Evolutionary conservation across 352 stramenopile species (phyloP).

Genomic region (Thraustotheca clavata): DNA sequence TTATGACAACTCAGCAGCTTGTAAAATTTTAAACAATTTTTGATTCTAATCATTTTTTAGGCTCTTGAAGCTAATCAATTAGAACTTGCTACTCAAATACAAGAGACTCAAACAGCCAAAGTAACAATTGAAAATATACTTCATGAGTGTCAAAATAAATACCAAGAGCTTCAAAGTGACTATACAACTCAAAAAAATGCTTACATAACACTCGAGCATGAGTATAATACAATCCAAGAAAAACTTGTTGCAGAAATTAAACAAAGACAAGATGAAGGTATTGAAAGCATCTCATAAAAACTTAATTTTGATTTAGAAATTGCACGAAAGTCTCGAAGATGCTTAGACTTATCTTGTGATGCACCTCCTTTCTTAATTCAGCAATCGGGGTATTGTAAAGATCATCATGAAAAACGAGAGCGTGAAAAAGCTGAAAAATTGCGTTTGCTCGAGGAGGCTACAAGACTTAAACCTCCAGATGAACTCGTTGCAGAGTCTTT

Average conservation of each 20-base stretch:
- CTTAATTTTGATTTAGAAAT: slow-evolving; percentile 29
- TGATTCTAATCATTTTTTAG: too few species aligned
- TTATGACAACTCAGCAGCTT: too few species aligned
- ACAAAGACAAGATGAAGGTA: slow-evolving; percentile 34
- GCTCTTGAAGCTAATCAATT: too few species aligned
- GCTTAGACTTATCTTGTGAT: slow-evolving; percentile 59
- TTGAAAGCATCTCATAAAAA: not conserved
- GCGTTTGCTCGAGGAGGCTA: slow-evolving; percentile 16
- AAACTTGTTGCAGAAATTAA: slow-evolving; percentile 29
- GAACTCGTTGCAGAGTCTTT: slow-evolving; percentile 29
- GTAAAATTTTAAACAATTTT: too few species aligned
- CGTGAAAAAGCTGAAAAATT: slow-evolving; percentile 21
- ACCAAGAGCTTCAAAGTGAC: not conserved
- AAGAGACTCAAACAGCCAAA: not conserved
- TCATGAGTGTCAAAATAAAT: not conserved
- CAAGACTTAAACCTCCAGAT: slow-evolving; percentile 21
- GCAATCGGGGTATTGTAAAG: slow-evolving; percentile 48
- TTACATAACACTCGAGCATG: not conserved
- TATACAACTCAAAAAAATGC: not conserved
- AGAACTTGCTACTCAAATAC: too few species aligned
- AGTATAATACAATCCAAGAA: not conserved
- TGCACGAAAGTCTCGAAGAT: slow-evolving; percentile 37
- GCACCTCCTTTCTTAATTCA: slow-evolving; percentile 53
- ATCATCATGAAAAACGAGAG: slow-evolving; percentile 39
- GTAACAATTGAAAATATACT: not conserved